phyloP scores from a whole-genome alignment of 2,329 filamentous ascomycete genomes.

The Ascochyta rabiei region DNA sequence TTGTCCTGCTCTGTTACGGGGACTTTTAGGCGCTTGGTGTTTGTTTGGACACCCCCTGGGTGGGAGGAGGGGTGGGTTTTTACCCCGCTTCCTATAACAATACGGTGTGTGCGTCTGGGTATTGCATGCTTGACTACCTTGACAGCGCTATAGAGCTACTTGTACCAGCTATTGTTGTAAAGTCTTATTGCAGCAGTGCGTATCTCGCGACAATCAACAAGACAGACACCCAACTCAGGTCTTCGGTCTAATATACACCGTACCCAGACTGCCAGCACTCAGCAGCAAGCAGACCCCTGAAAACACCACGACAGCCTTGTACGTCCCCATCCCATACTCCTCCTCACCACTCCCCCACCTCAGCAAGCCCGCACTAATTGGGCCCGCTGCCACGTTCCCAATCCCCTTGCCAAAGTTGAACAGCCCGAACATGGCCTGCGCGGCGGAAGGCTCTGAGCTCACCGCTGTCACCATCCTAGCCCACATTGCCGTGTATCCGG shows the following conservation, averaged over 20 bases:
- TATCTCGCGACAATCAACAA: background rate
- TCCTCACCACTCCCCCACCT: constrained; percentile 5
- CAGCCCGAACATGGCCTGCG: constrained; percentile 52
- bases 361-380: constrained; percentile 51
- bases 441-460: constrained; percentile 30
- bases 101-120: too few species aligned
- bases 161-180: too few species aligned
- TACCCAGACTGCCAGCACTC: constrained; percentile 18
- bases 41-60: too few species aligned
- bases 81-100: too few species aligned
- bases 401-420: constrained; percentile 55
- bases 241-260: constrained; percentile 9
- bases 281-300: constrained; percentile 20
- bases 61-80: too few species aligned
- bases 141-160: too few species aligned
- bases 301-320: constrained; percentile 22
- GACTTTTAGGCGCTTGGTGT: too few species aligned
- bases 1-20: too few species aligned
- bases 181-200: too few species aligned
- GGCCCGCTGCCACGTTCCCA: constrained; percentile 56
- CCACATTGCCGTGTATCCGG: constrained; percentile 49
- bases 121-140: too few species aligned
- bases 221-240: background rate
- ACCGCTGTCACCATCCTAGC: constrained; percentile 50
- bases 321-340: constrained; percentile 20